Base-by-base conservation (phyloP, 768 basidiomycete genomes). In the Mycena pura region DNA sequence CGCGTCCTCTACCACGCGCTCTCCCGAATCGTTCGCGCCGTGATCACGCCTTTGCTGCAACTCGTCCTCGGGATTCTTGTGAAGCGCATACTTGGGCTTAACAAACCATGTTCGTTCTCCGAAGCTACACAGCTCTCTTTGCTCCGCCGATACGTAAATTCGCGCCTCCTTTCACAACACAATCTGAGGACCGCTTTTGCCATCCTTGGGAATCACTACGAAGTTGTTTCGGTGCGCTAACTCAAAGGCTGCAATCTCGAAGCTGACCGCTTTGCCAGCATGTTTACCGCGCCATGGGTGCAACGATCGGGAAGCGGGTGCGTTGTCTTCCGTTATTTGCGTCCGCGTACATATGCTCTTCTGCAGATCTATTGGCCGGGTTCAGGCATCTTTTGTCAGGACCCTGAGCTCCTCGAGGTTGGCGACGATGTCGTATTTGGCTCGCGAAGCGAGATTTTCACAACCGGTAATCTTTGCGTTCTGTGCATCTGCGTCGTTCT, bases 341-440 rank as follows among this genome's bases (percentile, higher is more conserved):
- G 28, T 17, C 13, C 32, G 1, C 22, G 31, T 32, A 44, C 27
- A 22, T 15, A 49, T 19, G 14, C n/a, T 10, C 11, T 17, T 14
- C n/a, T 9, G 0, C 19, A 58, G 57, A 73, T 82, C 9, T 82
- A 82, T 64, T 82, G 81, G 81, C 81, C 81, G 11, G 77, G 76
- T 6, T 78, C 78, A 13, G 79, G 80, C 3, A 72, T 82, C 29
- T 74, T 74, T 64, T 82, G 81, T 62, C 71, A 68, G 7, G 81
- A 82, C 58, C 81, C 81, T 5, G 81, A 82, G 65, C 68, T 82
- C 15, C 70, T 82, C 41, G 79, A 80, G 48, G 78, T 82, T 25
- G 81, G 81, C 19, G 76, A 82, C 63, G 78, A 82, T 65, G 81
- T 82, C 25, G 76, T 82, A 21, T 82, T 82, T 60, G 81, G 81